Base-by-base conservation (phyloP, 768 basidiomycete species). In the Boletus bicolor region DNA sequence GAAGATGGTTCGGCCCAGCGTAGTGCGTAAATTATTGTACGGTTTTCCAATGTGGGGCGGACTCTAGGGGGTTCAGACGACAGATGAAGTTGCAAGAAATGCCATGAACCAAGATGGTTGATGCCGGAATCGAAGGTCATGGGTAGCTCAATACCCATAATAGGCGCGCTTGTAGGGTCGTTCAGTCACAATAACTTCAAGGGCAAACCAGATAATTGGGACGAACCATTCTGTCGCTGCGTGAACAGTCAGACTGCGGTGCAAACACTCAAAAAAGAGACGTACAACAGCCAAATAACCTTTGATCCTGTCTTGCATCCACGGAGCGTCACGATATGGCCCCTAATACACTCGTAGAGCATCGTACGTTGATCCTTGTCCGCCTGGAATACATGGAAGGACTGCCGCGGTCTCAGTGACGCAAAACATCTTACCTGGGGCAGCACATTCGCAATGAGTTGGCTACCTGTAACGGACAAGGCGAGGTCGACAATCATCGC, bases 241-340 rank as follows among this genome's bases (percentile, higher is more conserved):
- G 21, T n/a, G 9, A n/a, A 50, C 42, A 7, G 39, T 58, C 50
- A 60, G 60, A 49, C 44, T 7, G 35, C 21, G 30, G 26, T 17
- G 19, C 17, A 28, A 21, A 53, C 32, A 17, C 38, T n/a, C 35
- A 14, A 43, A 58, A 43, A 43, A 26, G 35, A 38, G 5, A 49
- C 79, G 46, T 67, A 82, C 80, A 93, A 93, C 48, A 93, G 78
- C 91, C 91, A 93, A 66, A 93, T 93, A 65, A 93, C 89, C 68
- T 91, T 92, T 1, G 91, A 92, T 28, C 91, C 91, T 2, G 91
- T 91, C 77, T 93, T 93, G 68, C 90, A 92, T 21, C 91, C 91
- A 37, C 91, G 82, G n/a, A 93, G 77, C 30, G 91, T 93, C 45
- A 93, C 91, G 60, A 93, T 91, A 65, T 93, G 90, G 4, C 89